Percentiles rank a stretch among this genome's conserved stretches.
Conservation (phyloP, 2,329 filamentous ascomycete species). For the Sporothrix sp. region DNA sequence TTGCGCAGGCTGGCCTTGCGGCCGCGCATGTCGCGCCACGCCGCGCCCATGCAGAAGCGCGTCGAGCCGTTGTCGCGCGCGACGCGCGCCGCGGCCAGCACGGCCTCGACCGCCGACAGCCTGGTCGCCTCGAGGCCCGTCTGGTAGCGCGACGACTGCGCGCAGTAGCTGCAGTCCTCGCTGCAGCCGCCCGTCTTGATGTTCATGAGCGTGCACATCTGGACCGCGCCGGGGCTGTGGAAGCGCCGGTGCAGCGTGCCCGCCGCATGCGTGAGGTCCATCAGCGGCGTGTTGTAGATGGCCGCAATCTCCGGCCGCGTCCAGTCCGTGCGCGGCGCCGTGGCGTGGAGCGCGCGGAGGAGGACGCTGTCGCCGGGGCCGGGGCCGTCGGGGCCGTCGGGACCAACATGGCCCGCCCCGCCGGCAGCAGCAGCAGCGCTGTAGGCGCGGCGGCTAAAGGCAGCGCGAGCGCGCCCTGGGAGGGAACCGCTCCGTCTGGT, state of each 20-base stretch:
- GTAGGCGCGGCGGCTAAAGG: slow-evolving; percentile 1
- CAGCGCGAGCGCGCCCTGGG: not conserved
- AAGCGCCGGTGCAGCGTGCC: slow-evolving; percentile 63
- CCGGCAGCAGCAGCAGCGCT: not conserved
- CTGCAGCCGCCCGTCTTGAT: slow-evolving; percentile 91
- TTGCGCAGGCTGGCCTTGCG: slow-evolving; percentile 76
- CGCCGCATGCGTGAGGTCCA: slow-evolving; percentile 8
- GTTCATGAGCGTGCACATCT: slow-evolving; percentile 93
- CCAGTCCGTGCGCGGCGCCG: slow-evolving; percentile 12
- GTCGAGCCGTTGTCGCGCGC: slow-evolving; percentile 80
- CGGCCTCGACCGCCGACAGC: slow-evolving; percentile 68
- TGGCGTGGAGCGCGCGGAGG: slow-evolving; percentile 4
- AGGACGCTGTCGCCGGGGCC: slow-evolving; percentile 2
- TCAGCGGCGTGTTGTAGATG: slow-evolving; percentile 9
- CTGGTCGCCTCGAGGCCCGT: slow-evolving; percentile 72
- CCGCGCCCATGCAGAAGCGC: slow-evolving; percentile 90
- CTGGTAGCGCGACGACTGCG: slow-evolving; percentile 72
- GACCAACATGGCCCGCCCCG: too few relatives aligned
- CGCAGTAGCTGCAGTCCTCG: slow-evolving; percentile 89
- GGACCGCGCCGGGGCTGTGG: slow-evolving; percentile 73
- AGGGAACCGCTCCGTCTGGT: not conserved
- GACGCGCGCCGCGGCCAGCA: slow-evolving; percentile 65
- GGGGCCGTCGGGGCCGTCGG: not conserved
- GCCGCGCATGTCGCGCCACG: slow-evolving; percentile 89
- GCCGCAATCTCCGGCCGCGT: slow-evolving; percentile 8